A percentile compares a stretch with the other conserved stretches of the same genome.
These are phyloP conservation scores for Suhomyces canberraensis DNA, from an alignment of 805 yeast species.

Conservation along the genomic window DNA sequence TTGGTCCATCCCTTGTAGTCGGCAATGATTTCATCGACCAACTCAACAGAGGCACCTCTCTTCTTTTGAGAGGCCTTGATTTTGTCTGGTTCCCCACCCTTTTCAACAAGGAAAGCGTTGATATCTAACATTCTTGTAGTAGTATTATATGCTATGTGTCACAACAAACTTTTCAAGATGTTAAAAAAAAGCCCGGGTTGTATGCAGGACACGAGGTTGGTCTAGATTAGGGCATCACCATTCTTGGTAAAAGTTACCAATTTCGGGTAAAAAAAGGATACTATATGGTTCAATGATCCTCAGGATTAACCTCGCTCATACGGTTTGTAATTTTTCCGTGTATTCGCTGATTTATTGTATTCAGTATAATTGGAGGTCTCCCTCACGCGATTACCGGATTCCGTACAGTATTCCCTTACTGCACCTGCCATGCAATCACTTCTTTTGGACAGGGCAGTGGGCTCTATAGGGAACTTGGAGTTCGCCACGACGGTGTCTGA, in stretches of 20 bases:
- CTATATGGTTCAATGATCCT: too few relatives aligned
- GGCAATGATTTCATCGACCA: constrained; percentile 90
- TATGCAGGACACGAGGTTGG: constrained; percentile 2
- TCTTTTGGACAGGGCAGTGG: constrained; percentile 31
- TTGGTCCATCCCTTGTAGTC: constrained; percentile 93
- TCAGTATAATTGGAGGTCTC: too few relatives aligned
- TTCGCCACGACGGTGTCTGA: constrained; percentile 36
- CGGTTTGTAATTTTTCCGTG: too few relatives aligned
- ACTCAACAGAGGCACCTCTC: constrained; percentile 90
- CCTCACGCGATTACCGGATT: too few relatives aligned
- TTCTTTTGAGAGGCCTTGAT: constrained; percentile 88
- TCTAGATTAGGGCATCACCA: too few relatives aligned
- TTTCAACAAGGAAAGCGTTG: constrained; percentile 86
- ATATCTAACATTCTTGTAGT: constrained; percentile 83
- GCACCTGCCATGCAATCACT: constrained; percentile 38
- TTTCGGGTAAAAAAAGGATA: too few relatives aligned
- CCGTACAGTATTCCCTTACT: too few relatives aligned
- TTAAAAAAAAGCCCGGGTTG: background rate
- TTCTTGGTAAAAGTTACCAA: background rate
- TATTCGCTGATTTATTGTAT: too few relatives aligned
- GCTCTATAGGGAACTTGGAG: constrained; percentile 28
- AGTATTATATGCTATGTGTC: background rate
- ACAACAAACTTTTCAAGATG: constrained; percentile 3
- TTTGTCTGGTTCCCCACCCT: constrained; percentile 92
- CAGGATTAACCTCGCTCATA: too few relatives aligned